Conservation (phyloP, 306 rosid species). For the Alnus glutinosa region DNA sequence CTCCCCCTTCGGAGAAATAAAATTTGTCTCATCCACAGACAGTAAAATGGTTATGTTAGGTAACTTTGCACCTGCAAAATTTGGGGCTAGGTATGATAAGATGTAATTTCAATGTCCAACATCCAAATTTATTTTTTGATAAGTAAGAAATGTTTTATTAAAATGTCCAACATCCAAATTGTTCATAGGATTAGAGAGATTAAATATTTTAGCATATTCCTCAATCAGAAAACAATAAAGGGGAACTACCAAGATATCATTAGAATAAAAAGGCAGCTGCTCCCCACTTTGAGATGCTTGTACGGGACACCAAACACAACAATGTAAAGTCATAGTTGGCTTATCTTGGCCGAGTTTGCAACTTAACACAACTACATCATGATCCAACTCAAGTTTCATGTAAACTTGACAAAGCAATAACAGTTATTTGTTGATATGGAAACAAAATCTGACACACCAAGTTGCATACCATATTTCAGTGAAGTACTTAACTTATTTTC, state of each 20-base stretch:
- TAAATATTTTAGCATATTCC: neutral
- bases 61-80: slow-evolving; percentile 65
- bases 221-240: neutral
- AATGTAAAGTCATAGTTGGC: neutral
- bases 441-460: neutral
- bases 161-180: neutral
- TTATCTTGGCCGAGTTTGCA: neutral
- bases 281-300: neutral
- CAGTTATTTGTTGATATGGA: neutral
- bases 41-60: slow-evolving; percentile 65
- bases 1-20: slow-evolving; percentile 52
- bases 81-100: neutral
- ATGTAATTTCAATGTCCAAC: neutral
- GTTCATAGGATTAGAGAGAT: neutral
- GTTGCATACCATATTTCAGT: neutral
- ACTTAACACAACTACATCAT: neutral
- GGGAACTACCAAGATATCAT: neutral
- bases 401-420: neutral
- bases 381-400: neutral
- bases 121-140: neutral
- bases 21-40: slow-evolving; percentile 50
- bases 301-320: neutral
- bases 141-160: too few relatives aligned
- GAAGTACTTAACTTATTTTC: neutral
- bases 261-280: neutral